Conservation (phyloP, 1,284 basidiomycete species). For the Violaceomyces palustris region DNA sequence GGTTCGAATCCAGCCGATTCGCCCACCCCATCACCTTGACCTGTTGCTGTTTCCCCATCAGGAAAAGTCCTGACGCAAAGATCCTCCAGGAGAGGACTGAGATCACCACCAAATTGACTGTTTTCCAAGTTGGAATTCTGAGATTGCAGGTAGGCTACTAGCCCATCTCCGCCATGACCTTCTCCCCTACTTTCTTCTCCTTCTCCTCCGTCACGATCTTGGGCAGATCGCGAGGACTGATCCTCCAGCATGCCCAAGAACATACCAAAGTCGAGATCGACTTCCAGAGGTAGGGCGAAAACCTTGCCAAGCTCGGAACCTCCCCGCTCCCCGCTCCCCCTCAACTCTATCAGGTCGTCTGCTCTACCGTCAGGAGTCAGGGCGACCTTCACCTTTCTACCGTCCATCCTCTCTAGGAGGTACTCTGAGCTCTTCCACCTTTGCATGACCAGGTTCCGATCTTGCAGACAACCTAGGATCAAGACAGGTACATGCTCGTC, state of each 20-base stretch:
- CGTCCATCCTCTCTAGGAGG: conserved; percentile 22
- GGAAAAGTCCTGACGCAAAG: no score
- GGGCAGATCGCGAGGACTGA: background rate
- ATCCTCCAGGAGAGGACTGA: conserved; percentile 31
- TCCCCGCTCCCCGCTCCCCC: background rate
- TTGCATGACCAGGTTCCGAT: conserved; percentile 4
- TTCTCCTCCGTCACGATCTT: background rate
- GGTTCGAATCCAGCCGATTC: background rate
- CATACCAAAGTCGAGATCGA: conserved; percentile 15
- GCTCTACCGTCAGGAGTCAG: conserved; percentile 43
- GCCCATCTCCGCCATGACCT: background rate
- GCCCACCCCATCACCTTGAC: background rate
- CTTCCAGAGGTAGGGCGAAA: conserved; percentile 39
- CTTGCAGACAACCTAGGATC: conserved; percentile 14
- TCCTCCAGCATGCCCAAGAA: conserved; percentile 12
- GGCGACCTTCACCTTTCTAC: conserved; percentile 25
- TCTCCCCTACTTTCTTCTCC: background rate
- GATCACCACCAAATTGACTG: conserved; percentile 15
- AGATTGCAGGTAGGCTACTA: conserved; percentile 40
- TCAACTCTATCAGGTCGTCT: conserved; percentile 29
- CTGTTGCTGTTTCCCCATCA: background rate
- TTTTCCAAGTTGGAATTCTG: conserved; percentile 43
- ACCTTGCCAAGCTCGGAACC: conserved; percentile 3
- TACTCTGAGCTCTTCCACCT: conserved; percentile 33
- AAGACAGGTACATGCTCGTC: conserved; percentile 25